Evolutionary conservation across 2,329 filamentous ascomycete species (phyloP).

Genomic region (Fusarium guadeloupense): DNA sequence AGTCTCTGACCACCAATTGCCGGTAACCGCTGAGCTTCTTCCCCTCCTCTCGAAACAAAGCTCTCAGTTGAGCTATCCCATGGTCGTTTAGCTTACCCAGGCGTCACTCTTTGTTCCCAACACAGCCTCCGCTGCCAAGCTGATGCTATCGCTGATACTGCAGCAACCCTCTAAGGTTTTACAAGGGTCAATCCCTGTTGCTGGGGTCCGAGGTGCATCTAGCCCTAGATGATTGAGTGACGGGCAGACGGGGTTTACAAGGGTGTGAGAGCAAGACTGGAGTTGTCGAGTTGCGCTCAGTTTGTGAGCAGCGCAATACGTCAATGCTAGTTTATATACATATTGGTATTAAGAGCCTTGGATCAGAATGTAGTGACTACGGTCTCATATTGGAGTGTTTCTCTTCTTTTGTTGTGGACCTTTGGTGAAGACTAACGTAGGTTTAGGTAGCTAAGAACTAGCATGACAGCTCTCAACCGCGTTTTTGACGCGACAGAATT

Average conservation of each 20-base stretch:
- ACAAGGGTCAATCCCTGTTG: slow-evolving; percentile 35
- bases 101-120: slow-evolving; percentile 4
- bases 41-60: slow-evolving; percentile 44
- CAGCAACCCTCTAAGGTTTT: slow-evolving; percentile 33
- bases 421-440: no score
- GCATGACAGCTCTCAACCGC: slow-evolving; percentile 6
- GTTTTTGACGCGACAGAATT: slow-evolving; percentile 3
- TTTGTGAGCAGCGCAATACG: neutral
- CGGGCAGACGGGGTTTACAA: neutral
- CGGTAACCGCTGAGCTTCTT: slow-evolving; percentile 17
- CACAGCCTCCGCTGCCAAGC: slow-evolving; percentile 41
- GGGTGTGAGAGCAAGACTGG: slow-evolving; percentile 4
- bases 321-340: neutral
- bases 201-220: slow-evolving; percentile 8
- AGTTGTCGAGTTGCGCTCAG: neutral
- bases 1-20: slow-evolving; percentile 31
- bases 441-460: no score
- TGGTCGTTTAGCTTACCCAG: slow-evolving; percentile 12
- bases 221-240: slow-evolving; percentile 11
- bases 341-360: neutral
- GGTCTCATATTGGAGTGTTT: neutral
- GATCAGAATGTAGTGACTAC: neutral
- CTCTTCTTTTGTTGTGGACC: no score
- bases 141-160: slow-evolving; percentile 41
- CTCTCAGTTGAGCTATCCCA: slow-evolving; percentile 24